Evolutionary conservation across 371 early-diverging fungal genomes (phyloP).

Genomic region (Quaeritorhiza haematococci): DNA sequence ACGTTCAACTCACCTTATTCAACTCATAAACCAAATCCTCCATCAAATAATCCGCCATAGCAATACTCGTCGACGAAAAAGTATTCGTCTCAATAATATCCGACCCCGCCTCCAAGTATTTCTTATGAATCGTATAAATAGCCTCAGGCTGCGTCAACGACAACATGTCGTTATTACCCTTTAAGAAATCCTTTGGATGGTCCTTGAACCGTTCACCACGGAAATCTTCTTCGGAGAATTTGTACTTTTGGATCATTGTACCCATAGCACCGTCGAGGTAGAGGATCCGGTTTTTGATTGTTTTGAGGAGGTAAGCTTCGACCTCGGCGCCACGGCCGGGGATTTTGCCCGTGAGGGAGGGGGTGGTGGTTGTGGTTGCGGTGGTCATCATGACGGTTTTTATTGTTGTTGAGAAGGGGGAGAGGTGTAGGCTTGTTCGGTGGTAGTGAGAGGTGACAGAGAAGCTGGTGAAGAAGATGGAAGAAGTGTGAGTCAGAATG

Average conservation of each 20-base stretch:
- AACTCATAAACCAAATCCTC: slow-evolving; percentile 82
- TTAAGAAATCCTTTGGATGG: slow-evolving; percentile 72
- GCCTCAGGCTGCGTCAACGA: slow-evolving; percentile 85
- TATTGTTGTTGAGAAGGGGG: too few relatives aligned
- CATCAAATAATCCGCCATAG: slow-evolving; percentile 84
- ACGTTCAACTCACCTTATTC: slow-evolving; percentile 65
- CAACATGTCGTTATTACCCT: slow-evolving; percentile 91
- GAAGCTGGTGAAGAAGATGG: too few relatives aligned
- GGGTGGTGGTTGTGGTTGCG: neutral
- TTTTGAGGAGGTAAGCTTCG: slow-evolving; percentile 63
- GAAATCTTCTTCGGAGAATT: slow-evolving; percentile 77
- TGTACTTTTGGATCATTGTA: slow-evolving; percentile 83
- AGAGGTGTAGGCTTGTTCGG: too few relatives aligned
- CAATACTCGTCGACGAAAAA: slow-evolving; percentile 83
- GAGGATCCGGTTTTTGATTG: slow-evolving; percentile 78
- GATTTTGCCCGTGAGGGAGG: slow-evolving; percentile 21
- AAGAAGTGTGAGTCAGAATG: too few relatives aligned
- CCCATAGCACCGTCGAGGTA: slow-evolving; percentile 92
- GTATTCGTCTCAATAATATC: slow-evolving; percentile 94
- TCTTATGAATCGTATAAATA: slow-evolving; percentile 77
- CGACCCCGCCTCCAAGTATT: slow-evolving; percentile 85
- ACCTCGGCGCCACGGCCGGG: slow-evolving; percentile 28
- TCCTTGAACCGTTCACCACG: slow-evolving; percentile 77
- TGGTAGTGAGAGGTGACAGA: too few relatives aligned
- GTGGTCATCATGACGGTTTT: too few relatives aligned